phyloP scores from a whole-genome alignment of 345 rosid genomes.

The Eucalyptus pauciflora region DNA sequence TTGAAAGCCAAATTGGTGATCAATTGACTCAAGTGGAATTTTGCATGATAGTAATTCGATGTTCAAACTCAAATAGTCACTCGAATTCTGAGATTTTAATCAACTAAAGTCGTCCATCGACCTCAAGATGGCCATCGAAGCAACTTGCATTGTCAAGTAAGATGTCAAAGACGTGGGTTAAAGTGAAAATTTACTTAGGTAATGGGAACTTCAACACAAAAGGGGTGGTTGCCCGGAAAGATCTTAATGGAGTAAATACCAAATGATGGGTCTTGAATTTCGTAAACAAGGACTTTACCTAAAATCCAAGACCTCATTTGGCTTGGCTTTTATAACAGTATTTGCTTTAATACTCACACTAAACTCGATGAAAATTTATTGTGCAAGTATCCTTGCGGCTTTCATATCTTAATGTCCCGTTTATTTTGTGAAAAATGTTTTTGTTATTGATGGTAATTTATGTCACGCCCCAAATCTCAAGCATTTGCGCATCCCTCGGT shows the following conservation, averaged over 20 bases:
- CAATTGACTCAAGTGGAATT: background rate
- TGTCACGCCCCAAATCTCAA: too few relatives aligned
- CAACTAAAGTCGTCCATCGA: background rate
- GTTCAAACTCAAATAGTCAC: background rate
- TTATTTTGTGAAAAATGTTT: too few relatives aligned
- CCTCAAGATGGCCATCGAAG: background rate
- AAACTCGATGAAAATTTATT: too few relatives aligned
- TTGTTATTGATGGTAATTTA: too few relatives aligned
- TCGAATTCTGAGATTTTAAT: background rate
- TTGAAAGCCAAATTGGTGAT: background rate
- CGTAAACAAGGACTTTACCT: background rate
- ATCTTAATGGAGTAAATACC: background rate
- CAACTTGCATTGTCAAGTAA: too few relatives aligned
- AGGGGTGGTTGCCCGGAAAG: accelerated
- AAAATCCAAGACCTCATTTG: background rate
- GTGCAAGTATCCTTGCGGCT: too few relatives aligned
- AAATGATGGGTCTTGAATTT: background rate
- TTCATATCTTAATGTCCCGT: accelerated
- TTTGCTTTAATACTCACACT: too few relatives aligned
- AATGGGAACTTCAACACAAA: background rate
- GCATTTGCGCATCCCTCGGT: too few relatives aligned
- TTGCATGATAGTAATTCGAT: accelerated
- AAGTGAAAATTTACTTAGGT: background rate
- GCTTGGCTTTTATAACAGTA: too few relatives aligned
- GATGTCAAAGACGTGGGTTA: background rate